A percentile compares a stretch with the other conserved stretches of the same genome.
These are phyloP conservation scores for Acorus calamus DNA, from an alignment of 106 monocot genomes.

Conservation along the genomic window DNA sequence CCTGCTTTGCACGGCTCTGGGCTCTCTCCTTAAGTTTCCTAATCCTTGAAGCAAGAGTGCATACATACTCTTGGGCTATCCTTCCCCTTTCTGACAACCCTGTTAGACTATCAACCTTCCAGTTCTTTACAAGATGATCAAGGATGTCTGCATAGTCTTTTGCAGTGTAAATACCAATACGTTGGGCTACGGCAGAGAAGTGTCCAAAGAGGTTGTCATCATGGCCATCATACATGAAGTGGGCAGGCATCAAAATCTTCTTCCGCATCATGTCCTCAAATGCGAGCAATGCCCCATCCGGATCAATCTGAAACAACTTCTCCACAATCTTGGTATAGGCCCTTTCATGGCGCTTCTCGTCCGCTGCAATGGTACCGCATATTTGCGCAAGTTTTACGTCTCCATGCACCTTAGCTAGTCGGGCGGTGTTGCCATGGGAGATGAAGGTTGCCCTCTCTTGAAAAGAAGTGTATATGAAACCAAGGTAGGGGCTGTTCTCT, in stretches of 20 bases:
- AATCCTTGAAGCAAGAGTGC: no score
- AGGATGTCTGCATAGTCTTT: no score
- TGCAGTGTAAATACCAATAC: no score
- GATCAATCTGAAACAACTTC: conserved; percentile 55
- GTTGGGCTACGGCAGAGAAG: no score
- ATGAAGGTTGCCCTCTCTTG: conserved; percentile 60
- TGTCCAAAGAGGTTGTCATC: no score
- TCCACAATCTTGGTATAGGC: conserved; percentile 61
- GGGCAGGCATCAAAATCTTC: conserved; percentile 27
- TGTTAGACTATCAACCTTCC: no score
- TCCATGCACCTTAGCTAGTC: conserved; percentile 48
- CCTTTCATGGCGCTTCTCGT: conserved; percentile 58
- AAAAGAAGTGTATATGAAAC: conserved; percentile 61
- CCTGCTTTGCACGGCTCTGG: no score
- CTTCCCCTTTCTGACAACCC: no score
- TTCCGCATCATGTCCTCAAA: conserved; percentile 64
- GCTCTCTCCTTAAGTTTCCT: no score
- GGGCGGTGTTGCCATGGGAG: conserved; percentile 58
- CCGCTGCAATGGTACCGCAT: conserved; percentile 56
- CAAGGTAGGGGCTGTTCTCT: conserved; percentile 57
- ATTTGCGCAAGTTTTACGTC: conserved; percentile 47
- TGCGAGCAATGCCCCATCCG: conserved; percentile 39
- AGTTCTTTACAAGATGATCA: no score
- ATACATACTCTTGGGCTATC: no score
- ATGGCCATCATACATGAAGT: no score